Evolutionary conservation across 2,329 filamentous ascomycete genomes (phyloP), one percentile per base, ranked within the genome.

Genomic region (Fusarium globosum): DNA sequence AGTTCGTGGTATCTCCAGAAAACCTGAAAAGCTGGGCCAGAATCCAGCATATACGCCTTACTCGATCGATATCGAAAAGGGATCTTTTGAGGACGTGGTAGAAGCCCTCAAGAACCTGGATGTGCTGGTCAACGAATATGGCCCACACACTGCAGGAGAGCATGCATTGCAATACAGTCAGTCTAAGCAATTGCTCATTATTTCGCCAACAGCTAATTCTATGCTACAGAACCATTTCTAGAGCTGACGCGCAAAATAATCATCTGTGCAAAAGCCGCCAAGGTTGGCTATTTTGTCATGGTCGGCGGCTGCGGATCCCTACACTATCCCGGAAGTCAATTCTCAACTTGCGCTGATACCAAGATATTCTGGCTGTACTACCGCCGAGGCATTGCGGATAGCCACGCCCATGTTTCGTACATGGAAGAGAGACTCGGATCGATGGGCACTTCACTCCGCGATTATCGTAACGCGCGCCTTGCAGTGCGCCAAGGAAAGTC

Each of bases 201-300:
- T 41, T 21, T 21, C 20, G 14, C 38, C 38, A 41, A 14, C 38
- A 13, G 20, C 38, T 41, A 41, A 41, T 41, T 21, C 12, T 41
- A 14, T 21, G 12, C 20, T 41, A 4, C 20, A 41, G 38, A 41
- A 14, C 26, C 60, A 11, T 68, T 64, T n/a, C 43, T 65, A 2
- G 61, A 69, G 46, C 14, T 26, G 18, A 41, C 57, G 7, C 14
- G 61, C 20, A 65, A 61, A 33, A 69, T 65, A 12, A 52, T 69
- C 18, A 16, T 69, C 23, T 56, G 56, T 14, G 45, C 52, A 6
- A 69, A 69, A 14, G 20, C 20, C 26, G 51, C 61, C 18, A 36
- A 51, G 36, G 51, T 69, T 11, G 55, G 51, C n/a, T 69, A 69
- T 41, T 69, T 69, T 23, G 38, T 69, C 21, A 69, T 69, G 66